Evolutionary conservation across 345 rosid species (phyloP).

Genomic region (Durio zibethinus): DNA sequence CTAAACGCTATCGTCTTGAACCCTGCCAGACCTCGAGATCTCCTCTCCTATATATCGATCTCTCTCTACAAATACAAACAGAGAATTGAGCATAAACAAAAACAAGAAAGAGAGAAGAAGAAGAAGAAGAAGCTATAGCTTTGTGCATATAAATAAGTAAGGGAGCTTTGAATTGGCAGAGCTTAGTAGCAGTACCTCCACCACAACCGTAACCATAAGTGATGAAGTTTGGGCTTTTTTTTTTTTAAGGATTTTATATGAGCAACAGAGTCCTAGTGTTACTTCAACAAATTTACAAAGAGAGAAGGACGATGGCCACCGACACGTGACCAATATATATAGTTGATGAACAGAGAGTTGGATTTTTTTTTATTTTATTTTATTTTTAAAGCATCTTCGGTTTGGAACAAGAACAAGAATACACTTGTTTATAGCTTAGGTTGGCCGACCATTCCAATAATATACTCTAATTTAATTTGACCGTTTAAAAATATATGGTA

Average conservation of each 20-base stretch:
- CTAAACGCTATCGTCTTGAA: conserved; percentile 18
- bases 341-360: not conserved
- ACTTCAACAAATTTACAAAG: not conserved
- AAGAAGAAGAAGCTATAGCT: not conserved
- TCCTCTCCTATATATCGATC: not conserved
- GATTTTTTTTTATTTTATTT: not conserved
- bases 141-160: not conserved
- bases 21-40: conserved; percentile 24
- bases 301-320: not conserved
- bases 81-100: not conserved
- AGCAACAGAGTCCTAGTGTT: not conserved
- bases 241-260: not conserved
- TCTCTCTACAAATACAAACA: not conserved
- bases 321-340: conserved; percentile 21
- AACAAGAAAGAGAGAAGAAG: too few species aligned
- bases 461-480: not conserved
- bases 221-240: too few species aligned
- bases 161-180: not conserved
- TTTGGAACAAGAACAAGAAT: not conserved
- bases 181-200: not conserved
- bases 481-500: not conserved
- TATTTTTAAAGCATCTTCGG: not conserved
- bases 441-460: not conserved
- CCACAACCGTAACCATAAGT: not conserved
- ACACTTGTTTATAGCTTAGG: not conserved